Evolutionary conservation across 305 asterid genomes (phyloP).

Genomic region (Petunia hybrid): DNA sequence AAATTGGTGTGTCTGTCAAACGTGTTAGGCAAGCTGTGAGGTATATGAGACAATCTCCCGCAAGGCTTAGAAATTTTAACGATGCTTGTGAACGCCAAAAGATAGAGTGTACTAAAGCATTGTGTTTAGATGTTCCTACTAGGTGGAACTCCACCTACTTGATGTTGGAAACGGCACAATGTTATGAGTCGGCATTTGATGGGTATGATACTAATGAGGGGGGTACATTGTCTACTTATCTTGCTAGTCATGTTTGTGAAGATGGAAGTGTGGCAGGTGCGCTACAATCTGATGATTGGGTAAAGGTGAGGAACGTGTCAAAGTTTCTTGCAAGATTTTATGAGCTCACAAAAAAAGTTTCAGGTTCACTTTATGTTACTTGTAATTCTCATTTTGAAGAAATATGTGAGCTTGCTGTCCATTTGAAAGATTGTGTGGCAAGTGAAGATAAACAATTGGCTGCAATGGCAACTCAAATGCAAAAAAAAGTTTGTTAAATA

Average conservation of each 20-base stretch:
- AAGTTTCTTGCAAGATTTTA: constrained; percentile 26
- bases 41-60: not conserved
- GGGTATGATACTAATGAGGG: constrained; percentile 3
- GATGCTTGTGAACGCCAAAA: not conserved
- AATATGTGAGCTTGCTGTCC: not conserved
- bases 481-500: constrained; percentile 1
- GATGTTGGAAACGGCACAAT: constrained; percentile 28
- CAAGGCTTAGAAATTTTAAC: not conserved
- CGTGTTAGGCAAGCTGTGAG: not conserved
- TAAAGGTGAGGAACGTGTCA: constrained; percentile 21
- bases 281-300: constrained; percentile 21
- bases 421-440: not conserved
- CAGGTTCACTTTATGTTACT: constrained; percentile 20
- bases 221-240: not conserved
- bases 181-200: constrained; percentile 19
- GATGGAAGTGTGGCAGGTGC: not conserved
- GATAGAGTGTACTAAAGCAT: not conserved
- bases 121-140: constrained; percentile 6
- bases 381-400: constrained; percentile 25
- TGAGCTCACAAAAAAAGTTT: constrained; percentile 4
- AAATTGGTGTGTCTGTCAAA: not conserved
- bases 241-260: not conserved
- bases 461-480: not conserved
- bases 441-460: not conserved
- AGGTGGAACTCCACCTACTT: constrained; percentile 24